phyloP scores from a whole-genome alignment of 495 filamentous ascomycete genomes.

The Penicillium lividum region DNA sequence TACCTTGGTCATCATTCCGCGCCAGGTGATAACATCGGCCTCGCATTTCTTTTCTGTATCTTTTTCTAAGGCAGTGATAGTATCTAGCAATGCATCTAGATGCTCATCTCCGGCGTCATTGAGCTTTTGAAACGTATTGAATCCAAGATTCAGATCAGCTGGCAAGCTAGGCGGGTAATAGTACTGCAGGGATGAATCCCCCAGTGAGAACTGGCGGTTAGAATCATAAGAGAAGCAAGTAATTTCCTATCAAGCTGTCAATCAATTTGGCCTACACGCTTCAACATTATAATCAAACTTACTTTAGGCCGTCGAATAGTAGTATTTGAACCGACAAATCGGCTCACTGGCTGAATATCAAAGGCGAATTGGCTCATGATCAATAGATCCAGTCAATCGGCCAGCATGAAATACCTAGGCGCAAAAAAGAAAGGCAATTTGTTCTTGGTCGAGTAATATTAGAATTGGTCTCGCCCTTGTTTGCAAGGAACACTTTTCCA shows the following conservation, averaged over 20 bases:
- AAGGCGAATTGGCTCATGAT: conserved; percentile 38
- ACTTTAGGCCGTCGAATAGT: conserved; percentile 70
- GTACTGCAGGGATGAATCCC: conserved; percentile 76
- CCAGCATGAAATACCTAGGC: not conserved
- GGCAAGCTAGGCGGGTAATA: conserved; percentile 80
- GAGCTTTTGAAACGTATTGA: conserved; percentile 78
- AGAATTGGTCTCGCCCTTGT: not conserved
- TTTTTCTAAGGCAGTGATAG: conserved; percentile 71
- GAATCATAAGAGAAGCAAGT: conserved; percentile 89
- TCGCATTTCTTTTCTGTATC: conserved; percentile 64
- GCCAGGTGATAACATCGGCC: conserved; percentile 86
- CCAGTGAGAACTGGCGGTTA: conserved; percentile 71
- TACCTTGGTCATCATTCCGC: conserved; percentile 99
- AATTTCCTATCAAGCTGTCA: conserved; percentile 63
- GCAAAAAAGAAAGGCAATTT: not conserved
- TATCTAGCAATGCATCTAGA: conserved; percentile 77
- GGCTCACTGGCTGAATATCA: conserved; percentile 61
- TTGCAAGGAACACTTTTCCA: not conserved
- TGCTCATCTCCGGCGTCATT: conserved; percentile 85
- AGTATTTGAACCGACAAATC: conserved; percentile 60
- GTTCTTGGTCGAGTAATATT: not conserved
- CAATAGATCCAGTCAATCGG: not conserved
- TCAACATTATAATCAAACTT: conserved; percentile 18
- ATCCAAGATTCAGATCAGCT: conserved; percentile 73
- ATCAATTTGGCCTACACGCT: not conserved